These are phyloP conservation scores for Exidia glandulosa DNA, from an alignment of 768 basidiomycete species.

Conservation along the genomic window DNA sequence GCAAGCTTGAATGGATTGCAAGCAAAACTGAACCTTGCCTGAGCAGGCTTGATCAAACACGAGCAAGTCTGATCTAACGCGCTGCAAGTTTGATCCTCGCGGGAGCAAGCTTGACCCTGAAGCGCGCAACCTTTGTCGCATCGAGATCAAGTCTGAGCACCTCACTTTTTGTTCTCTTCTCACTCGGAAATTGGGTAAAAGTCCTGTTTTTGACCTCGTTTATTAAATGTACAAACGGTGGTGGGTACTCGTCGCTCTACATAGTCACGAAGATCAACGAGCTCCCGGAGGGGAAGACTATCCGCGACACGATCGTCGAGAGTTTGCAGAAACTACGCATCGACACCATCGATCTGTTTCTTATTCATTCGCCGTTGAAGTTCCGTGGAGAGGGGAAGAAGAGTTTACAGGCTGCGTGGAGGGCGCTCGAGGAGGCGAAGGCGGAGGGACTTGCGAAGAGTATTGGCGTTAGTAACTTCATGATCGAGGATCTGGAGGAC, in stretches of 20 bases:
- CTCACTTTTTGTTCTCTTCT: too few relatives aligned
- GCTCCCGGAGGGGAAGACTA: slow-evolving; percentile 29
- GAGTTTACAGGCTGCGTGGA: slow-evolving; percentile 41
- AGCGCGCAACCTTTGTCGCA: too few relatives aligned
- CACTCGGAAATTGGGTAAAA: too few relatives aligned
- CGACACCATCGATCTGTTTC: slow-evolving; percentile 50
- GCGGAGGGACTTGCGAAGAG: slow-evolving; percentile 30
- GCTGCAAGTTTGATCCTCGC: too few relatives aligned
- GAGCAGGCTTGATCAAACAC: too few relatives aligned
- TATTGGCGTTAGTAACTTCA: slow-evolving; percentile 74
- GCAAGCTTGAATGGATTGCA: too few relatives aligned
- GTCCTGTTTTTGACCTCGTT: too few relatives aligned
- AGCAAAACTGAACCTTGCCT: too few relatives aligned
- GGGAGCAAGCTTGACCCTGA: too few relatives aligned
- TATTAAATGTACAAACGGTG: too few relatives aligned
- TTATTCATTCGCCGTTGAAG: slow-evolving; percentile 36
- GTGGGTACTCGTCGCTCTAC: slow-evolving; percentile 46
- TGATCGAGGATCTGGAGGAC: slow-evolving; percentile 54
- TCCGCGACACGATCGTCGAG: slow-evolving; percentile 36
- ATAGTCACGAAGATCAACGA: slow-evolving; percentile 46
- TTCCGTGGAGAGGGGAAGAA: slow-evolving; percentile 17
- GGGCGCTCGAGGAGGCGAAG: slow-evolving; percentile 47
- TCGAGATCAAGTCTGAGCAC: too few relatives aligned
- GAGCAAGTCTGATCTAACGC: too few relatives aligned
- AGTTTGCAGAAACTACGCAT: slow-evolving; percentile 44